These are phyloP conservation scores for Lentinula detonsa DNA, from an alignment of 768 basidiomycete genomes.

Conservation along the genomic window DNA sequence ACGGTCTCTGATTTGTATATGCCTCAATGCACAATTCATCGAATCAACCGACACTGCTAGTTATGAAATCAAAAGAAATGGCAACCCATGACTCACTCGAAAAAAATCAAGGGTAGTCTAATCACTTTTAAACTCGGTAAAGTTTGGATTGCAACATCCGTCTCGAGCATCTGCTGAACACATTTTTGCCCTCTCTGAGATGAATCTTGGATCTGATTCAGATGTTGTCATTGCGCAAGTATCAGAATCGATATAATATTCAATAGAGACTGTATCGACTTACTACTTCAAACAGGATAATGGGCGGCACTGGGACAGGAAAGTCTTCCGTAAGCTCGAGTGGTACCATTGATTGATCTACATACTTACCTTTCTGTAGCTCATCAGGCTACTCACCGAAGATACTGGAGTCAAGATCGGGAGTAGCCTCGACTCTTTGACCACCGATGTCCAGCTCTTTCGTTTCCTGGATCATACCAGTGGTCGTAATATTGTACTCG, in stretches of 20 bases:
- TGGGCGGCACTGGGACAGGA: constrained; percentile 10
- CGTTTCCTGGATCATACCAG: constrained; percentile 7
- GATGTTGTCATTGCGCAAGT: neutral
- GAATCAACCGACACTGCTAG: too few relatives aligned
- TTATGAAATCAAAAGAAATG: too few relatives aligned
- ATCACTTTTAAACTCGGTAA: too few relatives aligned
- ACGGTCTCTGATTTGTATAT: too few relatives aligned
- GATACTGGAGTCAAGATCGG: neutral
- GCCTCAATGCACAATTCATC: too few relatives aligned
- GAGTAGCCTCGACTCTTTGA: constrained; percentile 4
- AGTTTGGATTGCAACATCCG: too few relatives aligned
- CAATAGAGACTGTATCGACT: neutral
- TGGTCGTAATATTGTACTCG: constrained; percentile 13
- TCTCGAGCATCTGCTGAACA: too few relatives aligned
- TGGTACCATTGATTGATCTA: neutral
- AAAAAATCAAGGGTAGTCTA: too few relatives aligned
- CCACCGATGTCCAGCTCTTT: constrained; percentile 1
- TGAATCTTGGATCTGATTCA: neutral
- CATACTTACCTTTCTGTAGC: neutral
- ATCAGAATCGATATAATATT: neutral
- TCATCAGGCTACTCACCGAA: constrained; percentile 6
- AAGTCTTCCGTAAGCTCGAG: constrained; percentile 6
- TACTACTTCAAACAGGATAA: neutral
- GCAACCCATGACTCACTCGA: too few relatives aligned
- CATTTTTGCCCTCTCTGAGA: neutral